Base-by-base conservation (phyloP, 768 basidiomycete species). In the Rubroboletus satanas region DNA sequence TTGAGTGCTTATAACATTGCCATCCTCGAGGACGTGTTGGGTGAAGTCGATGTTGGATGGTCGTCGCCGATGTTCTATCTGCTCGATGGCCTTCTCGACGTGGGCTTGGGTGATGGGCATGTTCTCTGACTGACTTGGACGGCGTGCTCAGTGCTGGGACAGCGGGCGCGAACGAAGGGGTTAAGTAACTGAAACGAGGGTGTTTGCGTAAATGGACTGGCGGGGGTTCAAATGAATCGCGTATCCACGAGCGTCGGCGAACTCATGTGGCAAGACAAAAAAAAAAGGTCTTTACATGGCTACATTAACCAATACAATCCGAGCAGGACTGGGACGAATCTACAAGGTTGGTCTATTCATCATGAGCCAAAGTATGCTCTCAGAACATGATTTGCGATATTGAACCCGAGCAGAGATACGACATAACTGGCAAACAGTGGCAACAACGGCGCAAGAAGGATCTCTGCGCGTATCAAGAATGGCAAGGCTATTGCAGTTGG, bases 1-100 rank as follows among this genome's bases (percentile, higher is more conserved):
- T 65, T 93, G 91, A 11, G 97, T 98, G 73, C 85, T 90, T 65
- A 97, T 88, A 48, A 85, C 78, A 63, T 82, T 87, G 26, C 97
- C 97, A 73, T 97, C 94, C 56, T 98, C 97, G 57, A 96, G 84
- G 57, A 84, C 76, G 72, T 98, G 93, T 64, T 91, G 89, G 5
- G 95, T 94, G 67, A 88, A 96, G 78, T 98, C 94, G 70, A 93
- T 80, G 48, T 83, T 79, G 15, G 83, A 81, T 7, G 83, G 71
- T 17, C 73, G 67, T 31, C 77, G 73, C 49, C 75, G 79, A 55
- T 74, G 73, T 53, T 76, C 71, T 37, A 71, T 71, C 65, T 72
- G 70, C 48, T 71, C 63, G 61, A 72, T 71, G 49, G 70, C 71
- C 45, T 59, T 69, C 33, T 71, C 69, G 54, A 71, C 71, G 46